phyloP scores from a whole-genome alignment of 345 rosid species.

The Gossypioides kirkii region DNA sequence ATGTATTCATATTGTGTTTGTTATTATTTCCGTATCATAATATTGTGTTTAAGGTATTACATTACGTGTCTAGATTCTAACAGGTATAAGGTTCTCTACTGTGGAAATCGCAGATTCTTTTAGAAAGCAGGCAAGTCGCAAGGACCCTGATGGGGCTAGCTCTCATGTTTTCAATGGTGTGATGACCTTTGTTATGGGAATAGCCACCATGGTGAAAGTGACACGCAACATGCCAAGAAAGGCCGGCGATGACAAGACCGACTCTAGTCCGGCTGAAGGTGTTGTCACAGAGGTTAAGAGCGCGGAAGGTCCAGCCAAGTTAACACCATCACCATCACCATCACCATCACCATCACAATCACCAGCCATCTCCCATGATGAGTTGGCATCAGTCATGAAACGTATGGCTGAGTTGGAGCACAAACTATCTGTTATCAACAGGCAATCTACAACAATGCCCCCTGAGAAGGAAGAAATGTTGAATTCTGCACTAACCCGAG shows the following conservation, averaged over 20 bases:
- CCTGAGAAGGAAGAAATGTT: conserved; percentile 81
- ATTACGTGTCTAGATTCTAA: background rate
- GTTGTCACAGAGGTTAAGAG: conserved; percentile 34
- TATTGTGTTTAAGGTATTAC: background rate
- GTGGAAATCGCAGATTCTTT: conserved; percentile 29
- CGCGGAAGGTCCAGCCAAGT: conserved; percentile 23
- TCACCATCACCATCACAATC: conserved; percentile 20
- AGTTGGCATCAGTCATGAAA: conserved; percentile 54
- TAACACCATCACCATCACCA: conserved; percentile 15
- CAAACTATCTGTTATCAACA: conserved; percentile 42
- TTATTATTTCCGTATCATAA: background rate
- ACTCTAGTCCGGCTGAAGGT: conserved; percentile 44
- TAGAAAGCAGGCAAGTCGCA: conserved; percentile 29
- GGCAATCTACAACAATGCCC: conserved; percentile 48
- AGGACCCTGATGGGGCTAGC: conserved; percentile 36
- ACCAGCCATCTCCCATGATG: conserved; percentile 34
- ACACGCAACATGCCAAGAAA: conserved; percentile 67
- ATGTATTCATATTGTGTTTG: background rate
- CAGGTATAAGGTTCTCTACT: conserved; percentile 4
- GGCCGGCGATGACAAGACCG: conserved; percentile 52
- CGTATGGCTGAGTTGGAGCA: conserved; percentile 84
- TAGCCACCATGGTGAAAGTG: conserved; percentile 71
- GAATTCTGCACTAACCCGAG: conserved; percentile 60
- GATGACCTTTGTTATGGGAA: conserved; percentile 79
- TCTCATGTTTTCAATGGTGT: conserved; percentile 67